Percentiles rank a stretch among this genome's conserved stretches.
Conservation (phyloP, 805 yeast genomes). For the Schwanniomyces sp. region DNA sequence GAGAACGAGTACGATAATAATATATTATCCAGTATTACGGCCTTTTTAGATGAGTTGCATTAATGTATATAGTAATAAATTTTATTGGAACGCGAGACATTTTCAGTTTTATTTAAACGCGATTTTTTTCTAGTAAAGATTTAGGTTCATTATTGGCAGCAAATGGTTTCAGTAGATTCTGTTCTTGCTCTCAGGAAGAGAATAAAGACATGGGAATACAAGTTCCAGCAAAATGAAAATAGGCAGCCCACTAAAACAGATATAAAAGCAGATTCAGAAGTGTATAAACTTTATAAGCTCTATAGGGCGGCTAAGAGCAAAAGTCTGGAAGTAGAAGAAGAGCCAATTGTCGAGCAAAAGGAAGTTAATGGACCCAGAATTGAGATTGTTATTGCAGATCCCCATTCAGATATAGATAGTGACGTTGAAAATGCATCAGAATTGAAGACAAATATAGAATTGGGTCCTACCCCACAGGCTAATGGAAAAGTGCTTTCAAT, state of each 20-base stretch:
- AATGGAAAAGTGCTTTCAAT: constrained; percentile 74
- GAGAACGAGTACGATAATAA: constrained; percentile 3
- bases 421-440: background rate
- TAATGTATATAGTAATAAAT: constrained; percentile 2
- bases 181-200: constrained; percentile 20
- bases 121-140: background rate
- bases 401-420: constrained; percentile 1
- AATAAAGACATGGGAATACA: constrained; percentile 42
- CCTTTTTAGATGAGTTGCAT: constrained; percentile 9
- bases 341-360: background rate
- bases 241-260: constrained; percentile 34
- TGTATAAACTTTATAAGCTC: constrained; percentile 30
- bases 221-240: constrained; percentile 24
- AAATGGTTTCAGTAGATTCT: constrained; percentile 8
- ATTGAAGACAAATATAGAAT: constrained; percentile 26
- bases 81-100: background rate
- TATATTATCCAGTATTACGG: constrained; percentile 4
- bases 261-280: constrained; percentile 26
- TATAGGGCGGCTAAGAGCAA: constrained; percentile 20
- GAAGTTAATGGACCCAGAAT: background rate
- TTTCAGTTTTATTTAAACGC: background rate
- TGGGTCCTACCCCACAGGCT: constrained; percentile 89
- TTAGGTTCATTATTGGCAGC: background rate
- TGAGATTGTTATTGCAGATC: constrained; percentile 2
- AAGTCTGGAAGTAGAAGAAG: background rate